A percentile compares a stretch with the other conserved stretches of the same genome.
phyloP scores from a whole-genome alignment of 2,329 filamentous ascomycete genomes.

The Trichoderma gracile region DNA sequence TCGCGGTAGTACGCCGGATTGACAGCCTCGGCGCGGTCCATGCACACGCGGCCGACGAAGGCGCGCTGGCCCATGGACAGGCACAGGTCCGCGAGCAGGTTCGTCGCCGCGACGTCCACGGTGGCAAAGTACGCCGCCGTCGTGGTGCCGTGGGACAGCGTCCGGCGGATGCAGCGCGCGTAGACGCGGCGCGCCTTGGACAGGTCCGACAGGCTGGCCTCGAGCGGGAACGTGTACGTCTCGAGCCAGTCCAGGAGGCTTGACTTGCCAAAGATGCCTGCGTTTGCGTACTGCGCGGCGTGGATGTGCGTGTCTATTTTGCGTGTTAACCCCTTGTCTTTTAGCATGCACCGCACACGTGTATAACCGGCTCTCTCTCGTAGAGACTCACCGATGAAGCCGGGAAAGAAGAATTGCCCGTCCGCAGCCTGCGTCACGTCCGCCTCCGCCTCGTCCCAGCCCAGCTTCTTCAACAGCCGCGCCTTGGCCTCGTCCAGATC shows the following conservation, averaged over 20 bases:
- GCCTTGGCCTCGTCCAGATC: slow-evolving; percentile 36
- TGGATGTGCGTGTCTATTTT: slow-evolving; percentile 89
- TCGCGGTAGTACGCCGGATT: slow-evolving; percentile 82
- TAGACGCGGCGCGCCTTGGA: slow-evolving; percentile 71
- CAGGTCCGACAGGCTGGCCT: slow-evolving; percentile 69
- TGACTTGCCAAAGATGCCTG: slow-evolving; percentile 88
- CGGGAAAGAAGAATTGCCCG: slow-evolving; percentile 78
- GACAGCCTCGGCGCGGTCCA: slow-evolving; percentile 65
- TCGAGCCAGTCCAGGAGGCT: slow-evolving; percentile 93
- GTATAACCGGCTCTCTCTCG: too few relatives aligned
- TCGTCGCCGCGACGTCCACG: slow-evolving; percentile 82
- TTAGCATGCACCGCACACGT: too few relatives aligned
- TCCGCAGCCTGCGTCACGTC: slow-evolving; percentile 41
- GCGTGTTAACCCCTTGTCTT: too few relatives aligned
- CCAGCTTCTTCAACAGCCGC: slow-evolving; percentile 44
- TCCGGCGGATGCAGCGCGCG: slow-evolving; percentile 72
- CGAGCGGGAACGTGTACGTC: slow-evolving; percentile 92
- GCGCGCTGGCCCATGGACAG: slow-evolving; percentile 79
- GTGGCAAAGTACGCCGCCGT: slow-evolving; percentile 95
- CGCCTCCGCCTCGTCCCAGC: slow-evolving; percentile 47
- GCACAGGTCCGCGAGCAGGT: slow-evolving; percentile 83
- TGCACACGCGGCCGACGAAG: slow-evolving; percentile 91
- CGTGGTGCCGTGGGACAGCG: slow-evolving; percentile 87
- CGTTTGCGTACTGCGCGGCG: slow-evolving; percentile 91
- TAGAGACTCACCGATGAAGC: slow-evolving; percentile 66